Evolutionary conservation across 2,329 filamentous ascomycete species (phyloP).

Genomic region (Colletotrichum chrysophilum): DNA sequence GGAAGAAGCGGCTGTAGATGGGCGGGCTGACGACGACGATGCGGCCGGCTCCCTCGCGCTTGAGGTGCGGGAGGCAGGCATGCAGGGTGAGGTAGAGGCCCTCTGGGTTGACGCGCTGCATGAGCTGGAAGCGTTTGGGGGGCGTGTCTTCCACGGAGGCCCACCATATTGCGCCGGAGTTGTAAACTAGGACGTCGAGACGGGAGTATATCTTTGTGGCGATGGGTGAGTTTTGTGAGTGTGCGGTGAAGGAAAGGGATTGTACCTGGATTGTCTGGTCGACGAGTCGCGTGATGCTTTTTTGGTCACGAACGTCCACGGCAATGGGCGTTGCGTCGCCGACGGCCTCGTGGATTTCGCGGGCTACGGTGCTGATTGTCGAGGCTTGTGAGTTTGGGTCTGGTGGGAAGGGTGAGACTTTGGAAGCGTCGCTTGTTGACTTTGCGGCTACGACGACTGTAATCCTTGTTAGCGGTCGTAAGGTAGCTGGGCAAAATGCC

Average conservation of each 20-base stretch:
- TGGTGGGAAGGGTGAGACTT: slow-evolving; percentile 68
- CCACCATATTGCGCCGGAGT: slow-evolving; percentile 88
- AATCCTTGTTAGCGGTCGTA: background rate
- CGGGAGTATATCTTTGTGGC: slow-evolving; percentile 55
- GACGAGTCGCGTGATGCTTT: slow-evolving; percentile 66
- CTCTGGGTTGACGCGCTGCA: slow-evolving; percentile 77
- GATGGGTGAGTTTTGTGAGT: background rate
- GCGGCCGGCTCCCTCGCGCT: slow-evolving; percentile 56
- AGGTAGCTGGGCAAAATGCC: background rate
- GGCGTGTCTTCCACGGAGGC: slow-evolving; percentile 75
- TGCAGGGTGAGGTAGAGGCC: slow-evolving; percentile 78
- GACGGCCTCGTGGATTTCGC: slow-evolving; percentile 72
- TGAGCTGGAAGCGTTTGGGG: slow-evolving; percentile 73
- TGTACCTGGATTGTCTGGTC: slow-evolving; percentile 54
- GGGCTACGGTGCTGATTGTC: slow-evolving; percentile 80
- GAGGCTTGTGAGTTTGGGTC: slow-evolving; percentile 77
- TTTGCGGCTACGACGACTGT: slow-evolving; percentile 81
- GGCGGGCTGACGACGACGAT: slow-evolving; percentile 83
- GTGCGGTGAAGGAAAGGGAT: background rate
- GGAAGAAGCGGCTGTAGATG: slow-evolving; percentile 84
- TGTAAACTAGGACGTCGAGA: slow-evolving; percentile 81
- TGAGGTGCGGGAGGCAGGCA: slow-evolving; percentile 71
- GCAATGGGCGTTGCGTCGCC: slow-evolving; percentile 69
- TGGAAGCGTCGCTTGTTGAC: slow-evolving; percentile 67
- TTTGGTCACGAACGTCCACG: slow-evolving; percentile 72